phyloP scores from a whole-genome alignment of 2,329 filamentous ascomycete genomes.

The Aspergillus vadensis region DNA sequence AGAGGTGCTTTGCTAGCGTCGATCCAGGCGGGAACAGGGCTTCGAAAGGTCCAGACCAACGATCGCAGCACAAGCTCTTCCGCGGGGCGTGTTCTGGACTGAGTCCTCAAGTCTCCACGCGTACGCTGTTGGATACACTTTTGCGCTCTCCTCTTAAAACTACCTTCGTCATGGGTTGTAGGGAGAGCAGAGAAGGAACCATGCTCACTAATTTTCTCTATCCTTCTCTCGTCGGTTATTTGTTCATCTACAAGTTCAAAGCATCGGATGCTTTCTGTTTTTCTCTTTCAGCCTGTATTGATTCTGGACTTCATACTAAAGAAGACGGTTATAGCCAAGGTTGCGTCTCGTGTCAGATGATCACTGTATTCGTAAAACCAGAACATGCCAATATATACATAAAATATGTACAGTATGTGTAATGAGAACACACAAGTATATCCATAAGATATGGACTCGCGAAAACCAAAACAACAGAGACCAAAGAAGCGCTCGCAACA shows the following conservation, averaged over 20 bases:
- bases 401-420: not conserved
- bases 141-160: too few species aligned
- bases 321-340: not conserved
- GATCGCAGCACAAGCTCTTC: slow-evolving; percentile 74
- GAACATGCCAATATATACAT: not conserved
- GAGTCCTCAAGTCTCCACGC: not conserved
- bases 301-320: not conserved
- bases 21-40: slow-evolving; percentile 74
- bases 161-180: not conserved
- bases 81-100: slow-evolving; percentile 71
- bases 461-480: not conserved
- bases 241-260: not conserved
- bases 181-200: not conserved
- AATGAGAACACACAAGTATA: not conserved
- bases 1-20: slow-evolving; percentile 71
- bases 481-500: not conserved
- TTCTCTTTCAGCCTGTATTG: not conserved
- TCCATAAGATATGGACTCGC: not conserved
- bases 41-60: slow-evolving; percentile 88
- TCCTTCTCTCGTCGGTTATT: not conserved
- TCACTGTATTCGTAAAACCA: not conserved
- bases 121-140: not conserved
- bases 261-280: not conserved
- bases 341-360: not conserved
- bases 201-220: not conserved